These are phyloP conservation scores for Plasmodium sp. DNA, from an alignment of 169 alveolate genomes.

Conservation along the genomic window DNA sequence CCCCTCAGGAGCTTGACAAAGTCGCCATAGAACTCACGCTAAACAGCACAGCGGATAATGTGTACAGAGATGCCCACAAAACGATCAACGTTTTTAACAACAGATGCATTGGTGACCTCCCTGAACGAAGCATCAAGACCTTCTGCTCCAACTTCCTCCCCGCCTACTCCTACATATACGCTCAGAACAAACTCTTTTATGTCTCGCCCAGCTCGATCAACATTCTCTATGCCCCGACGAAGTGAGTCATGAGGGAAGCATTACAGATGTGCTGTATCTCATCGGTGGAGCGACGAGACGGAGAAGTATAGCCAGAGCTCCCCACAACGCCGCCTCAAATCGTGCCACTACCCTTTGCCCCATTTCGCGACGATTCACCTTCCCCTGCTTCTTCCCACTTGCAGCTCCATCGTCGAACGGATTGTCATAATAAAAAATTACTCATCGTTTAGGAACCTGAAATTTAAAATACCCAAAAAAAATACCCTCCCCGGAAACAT, in stretches of 20 bases:
- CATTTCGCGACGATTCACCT: neutral
- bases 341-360: neutral
- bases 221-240: slow-evolving; percentile 65
- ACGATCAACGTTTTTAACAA: slow-evolving; percentile 55
- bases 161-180: slow-evolving; percentile 58
- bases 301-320: neutral
- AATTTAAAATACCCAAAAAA: slow-evolving; percentile 63
- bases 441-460: slow-evolving; percentile 24
- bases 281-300: neutral
- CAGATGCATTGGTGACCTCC: slow-evolving; percentile 22
- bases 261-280: neutral
- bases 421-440: slow-evolving; percentile 65
- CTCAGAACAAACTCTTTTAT: slow-evolving; percentile 48
- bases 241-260: slow-evolving; percentile 9
- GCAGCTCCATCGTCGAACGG: slow-evolving; percentile 61
- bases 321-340: neutral
- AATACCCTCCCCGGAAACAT: slow-evolving; percentile 39
- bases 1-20: slow-evolving; percentile 39
- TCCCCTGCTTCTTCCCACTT: neutral
- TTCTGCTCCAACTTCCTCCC: slow-evolving; percentile 65
- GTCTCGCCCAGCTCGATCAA: slow-evolving; percentile 67
- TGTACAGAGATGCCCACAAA: slow-evolving; percentile 52
- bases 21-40: slow-evolving; percentile 36
- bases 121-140: slow-evolving; percentile 43
- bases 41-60: slow-evolving; percentile 15